Evolutionary conservation across 2,329 filamentous ascomycete genomes (phyloP).

Genomic region (Penicillium sp.): DNA sequence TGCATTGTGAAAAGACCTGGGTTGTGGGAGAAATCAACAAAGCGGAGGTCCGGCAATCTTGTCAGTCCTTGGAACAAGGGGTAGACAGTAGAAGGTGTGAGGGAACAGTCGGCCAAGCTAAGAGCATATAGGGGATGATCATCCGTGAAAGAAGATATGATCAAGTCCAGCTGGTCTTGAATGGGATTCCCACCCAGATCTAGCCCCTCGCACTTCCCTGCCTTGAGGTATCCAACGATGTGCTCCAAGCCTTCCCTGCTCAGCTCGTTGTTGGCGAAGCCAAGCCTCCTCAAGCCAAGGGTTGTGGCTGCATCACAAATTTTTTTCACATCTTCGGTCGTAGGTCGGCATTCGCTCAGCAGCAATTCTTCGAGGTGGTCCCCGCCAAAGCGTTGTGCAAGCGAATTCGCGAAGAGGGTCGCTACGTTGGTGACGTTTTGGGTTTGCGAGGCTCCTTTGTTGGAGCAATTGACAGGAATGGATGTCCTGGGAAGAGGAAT

Average conservation of each 20-base stretch:
- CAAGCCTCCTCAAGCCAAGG: constrained; percentile 67
- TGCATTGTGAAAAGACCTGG: constrained; percentile 64
- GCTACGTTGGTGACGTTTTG: constrained; percentile 44
- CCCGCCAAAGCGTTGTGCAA: constrained; percentile 68
- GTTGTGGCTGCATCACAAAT: constrained; percentile 70
- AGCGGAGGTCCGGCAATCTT: constrained; percentile 64
- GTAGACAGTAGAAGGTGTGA: constrained; percentile 63
- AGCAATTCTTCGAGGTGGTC: constrained; percentile 71
- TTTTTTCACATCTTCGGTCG: constrained; percentile 59
- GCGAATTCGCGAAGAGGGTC: constrained; percentile 61
- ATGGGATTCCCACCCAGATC: constrained; percentile 81
- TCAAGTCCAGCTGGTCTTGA: constrained; percentile 46
- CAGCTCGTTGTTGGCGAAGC: constrained; percentile 73
- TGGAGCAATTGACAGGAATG: constrained; percentile 20
- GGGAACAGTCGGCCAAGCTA: constrained; percentile 74
- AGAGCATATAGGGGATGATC: constrained; percentile 62
- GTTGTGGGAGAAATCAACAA: constrained; percentile 89
- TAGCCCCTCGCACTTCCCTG: constrained; percentile 72
- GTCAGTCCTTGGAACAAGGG: constrained; percentile 65
- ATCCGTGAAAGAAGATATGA: constrained; percentile 27
- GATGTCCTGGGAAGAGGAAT: constrained; percentile 62
- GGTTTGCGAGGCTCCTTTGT: constrained; percentile 9
- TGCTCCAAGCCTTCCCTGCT: constrained; percentile 65
- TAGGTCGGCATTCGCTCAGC: constrained; percentile 68
- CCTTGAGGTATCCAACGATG: constrained; percentile 65